A percentile compares a stretch with the other conserved stretches of the same genome.
phyloP scores from a whole-genome alignment of 2,329 filamentous ascomycete genomes.

The Dryadomyces sulphureus region DNA sequence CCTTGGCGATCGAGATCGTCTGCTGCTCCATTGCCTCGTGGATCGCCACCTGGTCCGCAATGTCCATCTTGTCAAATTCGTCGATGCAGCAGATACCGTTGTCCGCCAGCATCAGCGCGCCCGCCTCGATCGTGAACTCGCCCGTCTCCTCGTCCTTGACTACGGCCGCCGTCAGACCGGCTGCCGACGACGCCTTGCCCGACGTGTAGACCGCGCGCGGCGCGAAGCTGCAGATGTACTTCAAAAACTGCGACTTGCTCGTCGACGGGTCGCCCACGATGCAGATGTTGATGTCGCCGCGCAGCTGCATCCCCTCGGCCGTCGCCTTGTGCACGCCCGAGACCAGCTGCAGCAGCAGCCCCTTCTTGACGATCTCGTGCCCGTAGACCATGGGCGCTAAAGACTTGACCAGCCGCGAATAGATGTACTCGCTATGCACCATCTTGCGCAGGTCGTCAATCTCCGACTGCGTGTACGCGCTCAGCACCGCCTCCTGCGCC shows the following conservation, averaged over 20 bases:
- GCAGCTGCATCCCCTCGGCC: slow-evolving; percentile 83
- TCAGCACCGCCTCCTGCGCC: slow-evolving; percentile 74
- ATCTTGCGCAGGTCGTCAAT: slow-evolving; percentile 84
- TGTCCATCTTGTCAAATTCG: slow-evolving; percentile 99
- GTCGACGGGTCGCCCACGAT: slow-evolving; percentile 95
- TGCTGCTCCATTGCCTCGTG: slow-evolving; percentile 99
- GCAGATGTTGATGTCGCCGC: slow-evolving; percentile 98
- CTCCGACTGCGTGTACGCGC: slow-evolving; percentile 71
- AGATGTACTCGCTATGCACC: slow-evolving; percentile 93
- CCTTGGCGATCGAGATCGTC: slow-evolving; percentile 97
- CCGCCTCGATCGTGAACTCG: slow-evolving; percentile 96
- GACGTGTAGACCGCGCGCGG: slow-evolving; percentile 95
- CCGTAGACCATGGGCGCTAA: slow-evolving; percentile 96
- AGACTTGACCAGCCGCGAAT: slow-evolving; percentile 80
- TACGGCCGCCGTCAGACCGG: slow-evolving; percentile 91
- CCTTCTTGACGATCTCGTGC: slow-evolving; percentile 96
- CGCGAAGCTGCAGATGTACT: slow-evolving; percentile 95
- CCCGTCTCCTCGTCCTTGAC: slow-evolving; percentile 98
- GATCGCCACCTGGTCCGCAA: slow-evolving; percentile 91
- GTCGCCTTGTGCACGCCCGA: slow-evolving; percentile 90
- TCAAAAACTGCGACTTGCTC: slow-evolving; percentile 94
- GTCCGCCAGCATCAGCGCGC: slow-evolving; percentile 91
- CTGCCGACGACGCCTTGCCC: slow-evolving; percentile 91
- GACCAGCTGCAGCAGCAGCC: slow-evolving; percentile 82
- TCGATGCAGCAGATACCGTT: slow-evolving; percentile 98